phyloP scores from a whole-genome alignment of 2,329 filamentous ascomycete species.

The Trichoderma cornu-damae region DNA sequence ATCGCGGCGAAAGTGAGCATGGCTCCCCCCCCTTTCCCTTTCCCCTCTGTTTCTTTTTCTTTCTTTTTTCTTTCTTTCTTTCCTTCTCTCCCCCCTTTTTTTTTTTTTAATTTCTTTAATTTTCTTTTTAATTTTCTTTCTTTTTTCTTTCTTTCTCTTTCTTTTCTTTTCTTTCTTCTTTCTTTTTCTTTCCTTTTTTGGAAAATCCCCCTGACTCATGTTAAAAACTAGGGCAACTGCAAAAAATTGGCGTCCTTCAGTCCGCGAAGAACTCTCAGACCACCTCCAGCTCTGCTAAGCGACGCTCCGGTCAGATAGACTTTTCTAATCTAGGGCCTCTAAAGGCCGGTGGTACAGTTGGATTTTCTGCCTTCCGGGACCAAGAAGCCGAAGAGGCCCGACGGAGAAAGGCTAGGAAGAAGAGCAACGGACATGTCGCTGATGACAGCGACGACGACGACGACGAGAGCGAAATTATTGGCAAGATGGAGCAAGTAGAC shows the following conservation, averaged over 20 bases:
- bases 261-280: conserved; percentile 60
- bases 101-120: background rate
- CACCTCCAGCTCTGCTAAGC: conserved; percentile 59
- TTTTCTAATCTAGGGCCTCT: conserved; percentile 80
- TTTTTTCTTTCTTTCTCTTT: background rate
- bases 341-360: conserved; percentile 80
- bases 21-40: background rate
- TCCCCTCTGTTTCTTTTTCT: background rate
- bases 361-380: conserved; percentile 84
- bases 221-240: conserved; percentile 67
- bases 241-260: conserved; percentile 88
- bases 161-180: background rate
- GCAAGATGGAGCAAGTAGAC: conserved; percentile 60
- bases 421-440: conserved; percentile 61
- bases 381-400: conserved; percentile 50
- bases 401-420: conserved; percentile 56
- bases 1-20: conserved; percentile 80
- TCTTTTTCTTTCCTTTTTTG: background rate
- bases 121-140: background rate
- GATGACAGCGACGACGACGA: conserved; percentile 73
- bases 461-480: conserved; percentile 56
- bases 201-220: background rate
- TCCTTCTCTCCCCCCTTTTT: background rate
- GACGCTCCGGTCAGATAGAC: conserved; percentile 77
- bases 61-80: background rate